These are phyloP conservation scores for Aspergillus leporis DNA, from an alignment of 495 filamentous ascomycete species.

Conservation along the genomic window DNA sequence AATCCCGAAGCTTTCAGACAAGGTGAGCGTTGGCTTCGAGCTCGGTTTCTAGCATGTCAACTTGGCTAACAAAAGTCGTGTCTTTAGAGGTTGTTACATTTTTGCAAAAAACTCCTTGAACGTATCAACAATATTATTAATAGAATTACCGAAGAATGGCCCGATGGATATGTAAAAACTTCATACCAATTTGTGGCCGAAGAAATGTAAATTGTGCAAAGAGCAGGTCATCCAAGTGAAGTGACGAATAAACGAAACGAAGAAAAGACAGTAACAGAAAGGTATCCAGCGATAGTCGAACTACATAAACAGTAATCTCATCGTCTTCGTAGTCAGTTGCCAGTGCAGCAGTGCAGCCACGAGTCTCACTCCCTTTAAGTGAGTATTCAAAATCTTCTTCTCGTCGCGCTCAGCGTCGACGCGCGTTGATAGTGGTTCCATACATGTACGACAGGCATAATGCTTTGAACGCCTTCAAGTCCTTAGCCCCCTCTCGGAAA, in stretches of 20 bases:
- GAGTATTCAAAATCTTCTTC: neutral
- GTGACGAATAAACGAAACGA: conserved; percentile 2
- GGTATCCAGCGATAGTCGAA: conserved; percentile 8
- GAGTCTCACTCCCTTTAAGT: neutral
- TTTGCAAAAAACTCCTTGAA: conserved; percentile 25
- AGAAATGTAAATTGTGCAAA: neutral
- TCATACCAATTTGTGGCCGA: neutral
- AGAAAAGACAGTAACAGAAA: neutral
- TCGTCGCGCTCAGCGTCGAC: neutral
- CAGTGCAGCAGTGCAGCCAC: neutral
- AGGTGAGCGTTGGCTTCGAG: conserved; percentile 52
- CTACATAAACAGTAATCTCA: neutral
- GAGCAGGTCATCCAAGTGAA: neutral
- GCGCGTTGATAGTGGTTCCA: neutral
- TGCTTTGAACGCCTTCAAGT: neutral
- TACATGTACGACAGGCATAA: neutral
- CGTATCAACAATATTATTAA: neutral
- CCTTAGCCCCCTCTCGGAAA: neutral
- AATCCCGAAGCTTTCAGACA: conserved; percentile 82
- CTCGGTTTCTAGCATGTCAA: neutral
- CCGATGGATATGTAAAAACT: conserved; percentile 7
- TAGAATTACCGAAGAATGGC: neutral
- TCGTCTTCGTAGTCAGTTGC: neutral
- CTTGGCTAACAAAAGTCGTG: conserved; percentile 15
- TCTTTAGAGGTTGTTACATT: conserved; percentile 43